Base-by-base conservation (phyloP, 805 yeast genomes). In the Wickerhamiella occidentalis region DNA sequence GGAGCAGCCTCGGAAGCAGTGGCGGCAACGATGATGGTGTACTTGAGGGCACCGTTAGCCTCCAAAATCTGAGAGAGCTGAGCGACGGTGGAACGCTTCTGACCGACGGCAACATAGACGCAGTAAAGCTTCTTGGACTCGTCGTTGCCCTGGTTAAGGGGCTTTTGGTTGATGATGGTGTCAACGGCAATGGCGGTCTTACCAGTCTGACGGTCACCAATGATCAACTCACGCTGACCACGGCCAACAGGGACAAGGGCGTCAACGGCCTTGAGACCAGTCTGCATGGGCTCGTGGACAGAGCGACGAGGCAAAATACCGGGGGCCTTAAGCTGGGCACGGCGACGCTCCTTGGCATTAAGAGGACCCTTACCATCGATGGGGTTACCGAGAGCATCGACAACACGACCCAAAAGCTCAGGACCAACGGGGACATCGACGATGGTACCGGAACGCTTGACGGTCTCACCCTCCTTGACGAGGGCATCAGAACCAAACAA, bases 1-100 rank as follows among this genome's bases (percentile, higher is more conserved):
- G 98, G 99, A 72, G 99, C 98, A 64, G 98, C 98, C 79, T 92
- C 98, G 57, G 98, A 92, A 62, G 99, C 99, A 65, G 99, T 92
- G 65, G 98, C 99, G 56, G 98, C 96, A 70, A 92, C 97, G 72
- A 92, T 79, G 74, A 92, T 83, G 66, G 96, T 72, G 82, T 92
- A 92, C 77, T 92, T 86, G 75, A 92, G 77, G 66, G 99, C 97
- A 70, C 88, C 97, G 71, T 87, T 77, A 72, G 87, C 90, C 80
- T 92, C 99, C 69, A 92, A 82, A 68, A 96, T 90, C 82, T 92
- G 96, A 60, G 92, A 96, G 67, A 92, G 85, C 79, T 92, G 98
- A 65, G 98, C 98, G 65, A 92, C 97, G 59, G 99, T 92, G 60
- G 98, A 92, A 81, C 99, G 87, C 84, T 92, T 92, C 80, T 92